phyloP scores from a whole-genome alignment of 192 early-diverging fungal genomes.

The Gaertneriomyces semiglobifer region DNA sequence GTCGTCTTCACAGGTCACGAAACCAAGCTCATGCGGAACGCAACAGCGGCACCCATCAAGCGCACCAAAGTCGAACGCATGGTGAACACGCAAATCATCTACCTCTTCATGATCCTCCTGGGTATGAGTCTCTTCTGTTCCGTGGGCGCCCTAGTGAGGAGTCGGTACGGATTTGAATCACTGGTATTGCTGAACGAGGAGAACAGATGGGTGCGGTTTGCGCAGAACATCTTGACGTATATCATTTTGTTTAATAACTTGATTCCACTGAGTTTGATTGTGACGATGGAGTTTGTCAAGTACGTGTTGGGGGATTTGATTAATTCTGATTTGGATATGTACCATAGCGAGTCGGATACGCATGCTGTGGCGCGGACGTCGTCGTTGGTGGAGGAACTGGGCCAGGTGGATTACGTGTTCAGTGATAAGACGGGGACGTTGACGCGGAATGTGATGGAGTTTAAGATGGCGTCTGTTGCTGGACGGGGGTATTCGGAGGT shows the following conservation, averaged over 20 bases:
- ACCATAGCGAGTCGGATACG: conserved; percentile 89
- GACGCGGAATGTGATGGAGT: conserved; percentile 61
- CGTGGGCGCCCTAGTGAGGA: conserved; percentile 62
- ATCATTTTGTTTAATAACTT: conserved; percentile 99
- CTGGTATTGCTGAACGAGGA: background rate
- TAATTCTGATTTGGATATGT: conserved; percentile 95
- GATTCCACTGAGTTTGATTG: conserved; percentile 98
- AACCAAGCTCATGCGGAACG: conserved; percentile 95
- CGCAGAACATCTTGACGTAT: conserved; percentile 84
- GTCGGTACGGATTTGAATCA: conserved; percentile 17
- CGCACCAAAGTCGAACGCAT: conserved; percentile 86
- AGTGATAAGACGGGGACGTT: conserved; percentile 83
- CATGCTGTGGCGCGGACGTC: conserved; percentile 90
- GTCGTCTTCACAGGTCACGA: conserved; percentile 98
- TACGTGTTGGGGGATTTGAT: conserved; percentile 87
- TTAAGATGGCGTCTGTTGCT: conserved; percentile 75
- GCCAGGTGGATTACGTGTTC: conserved; percentile 96
- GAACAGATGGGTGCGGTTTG: conserved; percentile 8
- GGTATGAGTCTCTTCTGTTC: conserved; percentile 81
- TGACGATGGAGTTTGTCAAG: conserved; percentile 99
- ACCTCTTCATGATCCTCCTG: conserved; percentile 82
- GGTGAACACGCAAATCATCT: conserved; percentile 92
- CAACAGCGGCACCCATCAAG: conserved; percentile 88
- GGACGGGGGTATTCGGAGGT: conserved; percentile 84
- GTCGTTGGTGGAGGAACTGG: conserved; percentile 96